A percentile compares a stretch with the other conserved stretches of the same genome.
phyloP scores from a whole-genome alignment of 495 filamentous ascomycete genomes.

The Penicillium pulvis region DNA sequence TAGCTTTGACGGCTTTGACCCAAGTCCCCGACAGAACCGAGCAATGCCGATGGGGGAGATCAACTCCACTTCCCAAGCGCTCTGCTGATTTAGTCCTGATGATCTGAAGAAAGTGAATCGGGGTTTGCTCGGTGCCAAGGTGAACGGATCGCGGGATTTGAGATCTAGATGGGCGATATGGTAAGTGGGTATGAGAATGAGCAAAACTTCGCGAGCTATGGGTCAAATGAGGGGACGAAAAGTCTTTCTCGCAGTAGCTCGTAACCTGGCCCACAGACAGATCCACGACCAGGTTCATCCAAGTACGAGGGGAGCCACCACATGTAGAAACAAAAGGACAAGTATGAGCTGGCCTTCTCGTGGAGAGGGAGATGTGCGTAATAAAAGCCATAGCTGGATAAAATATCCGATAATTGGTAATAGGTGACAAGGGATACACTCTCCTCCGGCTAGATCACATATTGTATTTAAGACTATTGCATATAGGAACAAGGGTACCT shows the following conservation, averaged over 20 bases:
- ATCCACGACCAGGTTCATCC: too few species aligned
- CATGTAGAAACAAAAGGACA: constrained; percentile 1
- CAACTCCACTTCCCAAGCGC: neutral
- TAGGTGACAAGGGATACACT: constrained; percentile 9
- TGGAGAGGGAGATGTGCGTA: constrained; percentile 2
- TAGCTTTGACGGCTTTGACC: constrained; percentile 11
- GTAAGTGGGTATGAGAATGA: neutral
- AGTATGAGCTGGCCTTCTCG: constrained; percentile 4
- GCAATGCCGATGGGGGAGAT: neutral
- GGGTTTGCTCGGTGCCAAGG: constrained; percentile 1
- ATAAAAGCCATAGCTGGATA: neutral
- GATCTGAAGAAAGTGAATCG: neutral
- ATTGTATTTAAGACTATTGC: constrained; percentile 3
- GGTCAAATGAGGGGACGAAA: neutral
- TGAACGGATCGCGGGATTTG: neutral
- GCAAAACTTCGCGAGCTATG: neutral
- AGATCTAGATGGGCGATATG: constrained; percentile 1
- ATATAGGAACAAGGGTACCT: constrained; percentile 23
- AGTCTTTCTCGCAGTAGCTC: constrained; percentile 3
- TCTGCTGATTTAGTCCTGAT: neutral
- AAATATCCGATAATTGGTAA: neutral
- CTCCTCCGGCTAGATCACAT: neutral
- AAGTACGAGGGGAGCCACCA: constrained; percentile 3
- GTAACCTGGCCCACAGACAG: neutral
- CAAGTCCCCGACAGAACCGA: neutral